These are phyloP conservation scores for Chimonanthus praecox DNA, from an alignment of 164 flowering plant genomes.

Conservation along the genomic window DNA sequence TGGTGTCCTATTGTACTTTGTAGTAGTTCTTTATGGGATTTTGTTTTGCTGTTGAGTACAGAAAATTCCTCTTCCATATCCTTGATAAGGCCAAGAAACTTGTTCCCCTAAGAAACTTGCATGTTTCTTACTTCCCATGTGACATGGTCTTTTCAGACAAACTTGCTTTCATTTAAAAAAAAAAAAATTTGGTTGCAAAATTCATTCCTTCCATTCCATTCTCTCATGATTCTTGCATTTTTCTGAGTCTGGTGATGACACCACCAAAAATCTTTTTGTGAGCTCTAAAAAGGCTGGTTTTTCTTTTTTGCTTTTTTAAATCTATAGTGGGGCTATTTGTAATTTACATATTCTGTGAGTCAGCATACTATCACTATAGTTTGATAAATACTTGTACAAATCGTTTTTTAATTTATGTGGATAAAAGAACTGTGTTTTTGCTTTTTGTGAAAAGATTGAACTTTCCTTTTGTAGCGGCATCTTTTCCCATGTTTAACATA, in stretches of 20 bases:
- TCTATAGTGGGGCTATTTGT: neutral
- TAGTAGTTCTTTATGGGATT: no score
- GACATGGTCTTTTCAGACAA: neutral
- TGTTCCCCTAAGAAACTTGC: neutral
- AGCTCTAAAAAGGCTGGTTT: neutral
- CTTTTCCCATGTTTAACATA: neutral
- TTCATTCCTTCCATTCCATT: no score
- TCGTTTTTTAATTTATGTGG: no score
- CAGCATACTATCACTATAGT: no score
- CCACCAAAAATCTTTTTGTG: neutral
- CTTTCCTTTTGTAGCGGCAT: neutral
- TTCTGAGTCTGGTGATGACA: no score
- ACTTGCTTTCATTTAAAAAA: no score
- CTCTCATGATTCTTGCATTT: no score
- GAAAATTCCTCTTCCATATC: neutral
- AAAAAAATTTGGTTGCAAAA: neutral
- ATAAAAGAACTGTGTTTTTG: no score
- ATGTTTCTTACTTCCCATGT: neutral
- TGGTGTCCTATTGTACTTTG: no score
- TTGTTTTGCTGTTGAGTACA: no score
- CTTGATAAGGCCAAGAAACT: neutral
- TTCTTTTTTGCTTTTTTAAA: neutral
- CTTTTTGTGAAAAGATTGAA: neutral
- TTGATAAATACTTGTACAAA: no score
- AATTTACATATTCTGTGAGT: no score